These are phyloP conservation scores for Fraxinus baroniana DNA, from an alignment of 305 asterid species.

Conservation along the genomic window DNA sequence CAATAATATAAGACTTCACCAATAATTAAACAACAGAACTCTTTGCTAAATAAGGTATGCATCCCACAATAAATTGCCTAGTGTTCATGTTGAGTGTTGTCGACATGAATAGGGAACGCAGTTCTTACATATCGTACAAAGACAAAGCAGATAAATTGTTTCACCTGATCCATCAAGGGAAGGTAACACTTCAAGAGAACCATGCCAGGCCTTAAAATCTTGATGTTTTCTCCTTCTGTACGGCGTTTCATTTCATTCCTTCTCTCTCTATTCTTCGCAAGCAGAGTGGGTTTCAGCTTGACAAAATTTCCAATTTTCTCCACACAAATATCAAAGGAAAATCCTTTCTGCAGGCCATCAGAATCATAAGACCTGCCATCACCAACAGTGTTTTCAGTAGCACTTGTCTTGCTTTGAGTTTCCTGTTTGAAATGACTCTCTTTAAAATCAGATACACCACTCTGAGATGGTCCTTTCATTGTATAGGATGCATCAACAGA, in stretches of 20 bases:
- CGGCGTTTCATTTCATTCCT: slow-evolving; percentile 32
- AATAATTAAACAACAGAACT: neutral
- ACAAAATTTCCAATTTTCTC: slow-evolving; percentile 20
- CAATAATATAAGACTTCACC: neutral
- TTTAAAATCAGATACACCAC: slow-evolving; percentile 1
- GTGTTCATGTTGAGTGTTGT: neutral
- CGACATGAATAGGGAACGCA: neutral
- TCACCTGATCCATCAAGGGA: slow-evolving; percentile 60
- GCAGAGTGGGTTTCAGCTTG: slow-evolving; percentile 47
- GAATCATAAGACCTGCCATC: slow-evolving; percentile 14
- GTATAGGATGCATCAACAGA: neutral
- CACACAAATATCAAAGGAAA: slow-evolving; percentile 55
- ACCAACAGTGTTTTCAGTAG: slow-evolving; percentile 23
- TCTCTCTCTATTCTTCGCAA: slow-evolving; percentile 39
- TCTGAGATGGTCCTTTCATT: slow-evolving; percentile 18
- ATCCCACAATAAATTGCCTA: neutral
- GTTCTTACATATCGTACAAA: neutral
- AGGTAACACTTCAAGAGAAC: slow-evolving; percentile 58
- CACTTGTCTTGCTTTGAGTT: slow-evolving; percentile 27
- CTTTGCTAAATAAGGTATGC: neutral
- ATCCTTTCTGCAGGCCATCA: slow-evolving; percentile 13
- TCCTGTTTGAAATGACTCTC: slow-evolving; percentile 22
- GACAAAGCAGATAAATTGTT: neutral
- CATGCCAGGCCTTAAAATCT: slow-evolving; percentile 63
- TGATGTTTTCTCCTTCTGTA: slow-evolving; percentile 33